These are phyloP conservation scores for Lanmaoa rubissima DNA, from an alignment of 768 basidiomycete genomes.

Conservation along the genomic window DNA sequence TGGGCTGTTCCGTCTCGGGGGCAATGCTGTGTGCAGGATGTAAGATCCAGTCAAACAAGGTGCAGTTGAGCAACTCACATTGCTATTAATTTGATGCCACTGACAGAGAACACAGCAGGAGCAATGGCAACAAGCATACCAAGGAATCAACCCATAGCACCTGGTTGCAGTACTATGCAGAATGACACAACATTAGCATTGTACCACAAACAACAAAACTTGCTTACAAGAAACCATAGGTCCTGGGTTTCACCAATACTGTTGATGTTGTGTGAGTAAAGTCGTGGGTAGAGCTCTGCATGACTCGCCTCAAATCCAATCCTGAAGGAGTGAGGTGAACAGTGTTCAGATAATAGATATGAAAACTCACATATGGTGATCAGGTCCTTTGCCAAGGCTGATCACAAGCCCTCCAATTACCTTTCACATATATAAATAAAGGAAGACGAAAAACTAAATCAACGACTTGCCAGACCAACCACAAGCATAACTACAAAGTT, in stretches of 20 bases:
- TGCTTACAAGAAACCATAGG: constrained; percentile 24
- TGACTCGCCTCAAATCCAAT: constrained; percentile 18
- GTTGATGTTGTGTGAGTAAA: background rate
- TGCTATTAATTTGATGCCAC: constrained; percentile 74
- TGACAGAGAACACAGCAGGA: constrained; percentile 63
- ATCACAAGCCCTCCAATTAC: constrained; percentile 48
- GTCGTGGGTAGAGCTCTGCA: too few species aligned
- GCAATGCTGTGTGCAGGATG: constrained; percentile 48
- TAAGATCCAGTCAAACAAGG: constrained; percentile 12
- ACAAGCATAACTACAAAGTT: constrained; percentile 35
- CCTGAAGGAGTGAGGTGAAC: constrained; percentile 7
- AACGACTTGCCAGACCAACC: constrained; percentile 29
- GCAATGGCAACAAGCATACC: constrained; percentile 21
- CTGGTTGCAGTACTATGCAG: constrained; percentile 17
- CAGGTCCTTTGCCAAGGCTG: constrained; percentile 59
- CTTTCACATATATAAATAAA: constrained; percentile 7
- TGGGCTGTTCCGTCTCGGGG: constrained; percentile 74
- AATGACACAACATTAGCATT: background rate
- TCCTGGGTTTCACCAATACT: constrained; percentile 27
- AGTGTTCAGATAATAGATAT: constrained; percentile 29
- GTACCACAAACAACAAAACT: background rate
- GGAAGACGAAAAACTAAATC: background rate
- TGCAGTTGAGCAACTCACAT: constrained; percentile 42
- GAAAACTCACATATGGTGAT: constrained; percentile 39
- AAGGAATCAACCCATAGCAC: constrained; percentile 22